Base-by-base conservation (phyloP, 116 monocot species). In the Thalassia testudinum region DNA sequence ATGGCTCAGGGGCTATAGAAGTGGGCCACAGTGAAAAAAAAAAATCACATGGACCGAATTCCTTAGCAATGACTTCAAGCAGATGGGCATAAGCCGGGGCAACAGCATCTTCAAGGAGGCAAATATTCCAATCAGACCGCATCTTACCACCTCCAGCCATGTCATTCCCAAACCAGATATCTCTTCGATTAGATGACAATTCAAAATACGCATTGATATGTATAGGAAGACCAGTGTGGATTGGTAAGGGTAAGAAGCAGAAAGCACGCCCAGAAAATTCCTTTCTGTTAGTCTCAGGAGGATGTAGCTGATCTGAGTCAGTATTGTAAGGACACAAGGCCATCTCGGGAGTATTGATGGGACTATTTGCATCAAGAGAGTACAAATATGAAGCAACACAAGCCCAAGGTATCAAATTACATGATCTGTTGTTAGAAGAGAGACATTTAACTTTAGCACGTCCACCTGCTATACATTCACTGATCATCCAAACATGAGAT, bases 111-210 rank as follows among this genome's bases (percentile, higher is more conserved):
- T 86, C 86, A 56, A 99, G 79, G 40, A 99, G 85, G 64, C 69
- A 84, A 42, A 68, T 69, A 49, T 99, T 99, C 90, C 99, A 99
- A 56, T 99, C 99, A 53, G 99, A 89, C 42, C 90, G 74, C 56
- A 69, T 59, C 75, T 69, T 85, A 50, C 99, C 99, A 61, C 86
- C 90, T 42, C 99, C 99, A 49, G 83, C 72, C 99, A 99, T 99
- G 75, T 99, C 99, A 65, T 90, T 71, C 49, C 99, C 99, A 75
- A 86, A 79, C 99, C 99, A 99, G 51, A 99, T 85, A 72, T 99
- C 99, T 63, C 99, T 79, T 62, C 99, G 66, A 68, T 99, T 99
- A 11, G 90, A 82, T 53, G 99, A 90, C 66, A 99, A 71, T 68
- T 99, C 99, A 62, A 99, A 99, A 69, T 99, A 89, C 53, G 99